These are phyloP conservation scores for Pistacia atlantica DNA, from an alignment of 345 rosid genomes.

Conservation along the genomic window DNA sequence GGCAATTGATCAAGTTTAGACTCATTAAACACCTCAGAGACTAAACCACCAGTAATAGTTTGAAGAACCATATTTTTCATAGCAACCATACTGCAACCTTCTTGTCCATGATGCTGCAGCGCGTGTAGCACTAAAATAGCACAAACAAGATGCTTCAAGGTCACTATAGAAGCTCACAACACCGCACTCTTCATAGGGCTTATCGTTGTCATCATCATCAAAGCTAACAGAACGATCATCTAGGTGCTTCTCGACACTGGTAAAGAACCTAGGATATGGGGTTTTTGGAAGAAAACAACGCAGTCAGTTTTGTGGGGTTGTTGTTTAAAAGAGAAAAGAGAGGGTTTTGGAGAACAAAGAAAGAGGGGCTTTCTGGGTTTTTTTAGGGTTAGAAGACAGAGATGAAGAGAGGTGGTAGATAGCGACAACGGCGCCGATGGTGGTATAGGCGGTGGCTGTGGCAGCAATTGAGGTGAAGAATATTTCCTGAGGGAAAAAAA, in stretches of 20 bases:
- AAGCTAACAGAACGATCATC: slow-evolving; percentile 14
- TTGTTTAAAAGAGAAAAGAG: slow-evolving; percentile 18
- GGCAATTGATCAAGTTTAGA: slow-evolving; percentile 86
- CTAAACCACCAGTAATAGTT: slow-evolving; percentile 90
- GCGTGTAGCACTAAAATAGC: slow-evolving; percentile 90
- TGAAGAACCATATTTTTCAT: slow-evolving; percentile 71
- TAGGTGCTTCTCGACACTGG: slow-evolving; percentile 18
- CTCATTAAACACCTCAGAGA: slow-evolving; percentile 86
- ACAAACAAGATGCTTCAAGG: slow-evolving; percentile 86
- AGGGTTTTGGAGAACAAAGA: slow-evolving; percentile 41
- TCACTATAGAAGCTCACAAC: slow-evolving; percentile 93
- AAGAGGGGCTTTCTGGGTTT: slow-evolving; percentile 20
- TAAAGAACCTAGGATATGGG: slow-evolving; percentile 36
- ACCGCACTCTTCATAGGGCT: slow-evolving; percentile 96
- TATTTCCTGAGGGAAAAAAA: neutral
- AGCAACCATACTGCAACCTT: slow-evolving; percentile 96
- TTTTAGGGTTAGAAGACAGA: slow-evolving; percentile 24
- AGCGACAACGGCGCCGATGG: slow-evolving; percentile 17
- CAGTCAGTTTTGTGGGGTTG: slow-evolving; percentile 26
- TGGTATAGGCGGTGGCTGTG: slow-evolving; percentile 13
- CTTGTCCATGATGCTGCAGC: slow-evolving; percentile 96
- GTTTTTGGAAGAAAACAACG: slow-evolving; percentile 34
- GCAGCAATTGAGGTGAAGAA: slow-evolving; percentile 31
- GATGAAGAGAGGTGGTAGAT: slow-evolving; percentile 8
- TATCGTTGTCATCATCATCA: slow-evolving; percentile 52